phyloP scores from a whole-genome alignment of 2,329 filamentous ascomycete genomes.

The Cadophora sp. region DNA sequence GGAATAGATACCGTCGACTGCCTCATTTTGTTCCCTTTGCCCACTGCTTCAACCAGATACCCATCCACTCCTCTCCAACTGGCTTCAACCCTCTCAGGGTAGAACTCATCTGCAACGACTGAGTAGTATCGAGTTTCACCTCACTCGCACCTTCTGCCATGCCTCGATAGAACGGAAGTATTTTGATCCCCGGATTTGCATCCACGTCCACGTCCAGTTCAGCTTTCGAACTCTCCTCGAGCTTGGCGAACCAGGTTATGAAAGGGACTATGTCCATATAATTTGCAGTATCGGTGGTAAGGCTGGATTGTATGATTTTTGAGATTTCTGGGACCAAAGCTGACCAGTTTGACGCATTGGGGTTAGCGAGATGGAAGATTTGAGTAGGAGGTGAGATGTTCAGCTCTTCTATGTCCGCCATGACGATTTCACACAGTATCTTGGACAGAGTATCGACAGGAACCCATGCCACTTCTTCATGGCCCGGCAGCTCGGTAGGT shows the following conservation, averaged over 20 bases:
- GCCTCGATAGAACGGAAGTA: slow-evolving; percentile 11
- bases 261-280: not conserved
- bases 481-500: not conserved
- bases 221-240: slow-evolving; percentile 4
- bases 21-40: not conserved
- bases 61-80: slow-evolving; percentile 15
- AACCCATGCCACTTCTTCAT: slow-evolving; percentile 2
- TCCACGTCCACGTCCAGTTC: slow-evolving; percentile 1
- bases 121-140: not conserved
- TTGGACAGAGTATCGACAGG: slow-evolving; percentile 18
- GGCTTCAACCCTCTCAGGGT: slow-evolving; percentile 6
- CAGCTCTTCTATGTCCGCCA: no score
- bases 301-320: no score
- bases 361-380: slow-evolving; percentile 13
- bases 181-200: not conserved
- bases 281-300: not conserved
- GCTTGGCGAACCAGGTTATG: not conserved
- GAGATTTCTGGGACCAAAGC: not conserved
- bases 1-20: not conserved
- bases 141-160: not conserved
- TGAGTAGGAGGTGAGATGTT: not conserved
- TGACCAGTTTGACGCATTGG: not conserved
- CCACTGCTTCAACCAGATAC: slow-evolving; percentile 21
- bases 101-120: not conserved
- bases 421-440: slow-evolving; percentile 7